Percentiles rank a stretch among this genome's conserved stretches.
Evolutionary conservation across 352 stramenopile species (phyloP).

Genomic region (Pythium aquatile): DNA sequence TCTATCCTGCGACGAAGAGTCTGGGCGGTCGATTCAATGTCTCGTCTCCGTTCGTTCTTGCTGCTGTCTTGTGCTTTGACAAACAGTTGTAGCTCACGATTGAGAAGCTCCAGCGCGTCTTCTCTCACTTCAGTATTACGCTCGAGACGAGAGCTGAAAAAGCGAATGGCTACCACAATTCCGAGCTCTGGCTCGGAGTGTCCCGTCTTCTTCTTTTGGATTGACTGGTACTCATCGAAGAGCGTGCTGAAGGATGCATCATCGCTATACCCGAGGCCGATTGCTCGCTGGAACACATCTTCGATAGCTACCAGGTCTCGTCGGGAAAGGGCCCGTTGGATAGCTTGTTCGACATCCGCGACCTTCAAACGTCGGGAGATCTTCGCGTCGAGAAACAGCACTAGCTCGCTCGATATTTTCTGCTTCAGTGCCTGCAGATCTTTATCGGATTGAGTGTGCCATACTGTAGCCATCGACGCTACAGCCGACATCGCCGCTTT

Average conservation of each 20-base stretch:
- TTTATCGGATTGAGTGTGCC: neutral
- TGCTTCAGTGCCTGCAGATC: slow-evolving; percentile 51
- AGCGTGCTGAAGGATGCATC: slow-evolving; percentile 36
- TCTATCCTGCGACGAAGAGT: slow-evolving; percentile 52
- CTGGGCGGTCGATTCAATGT: slow-evolving; percentile 45
- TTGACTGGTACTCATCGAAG: slow-evolving; percentile 46
- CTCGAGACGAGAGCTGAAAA: slow-evolving; percentile 50
- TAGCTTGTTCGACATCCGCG: slow-evolving; percentile 34
- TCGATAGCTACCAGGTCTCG: slow-evolving; percentile 42
- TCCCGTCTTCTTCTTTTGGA: slow-evolving; percentile 24
- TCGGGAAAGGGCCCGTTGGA: slow-evolving; percentile 34
- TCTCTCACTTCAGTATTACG: slow-evolving; percentile 56
- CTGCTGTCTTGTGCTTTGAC: slow-evolving; percentile 32
- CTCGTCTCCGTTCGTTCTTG: slow-evolving; percentile 22
- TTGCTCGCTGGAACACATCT: slow-evolving; percentile 49
- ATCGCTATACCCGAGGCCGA: slow-evolving; percentile 58
- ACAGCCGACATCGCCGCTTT: slow-evolving; percentile 4
- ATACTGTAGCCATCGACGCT: slow-evolving; percentile 6
- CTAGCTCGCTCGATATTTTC: slow-evolving; percentile 28
- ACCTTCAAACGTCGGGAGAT: slow-evolving; percentile 45
- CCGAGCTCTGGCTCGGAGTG: slow-evolving; percentile 28
- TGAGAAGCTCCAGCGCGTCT: slow-evolving; percentile 54
- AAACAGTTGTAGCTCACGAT: slow-evolving; percentile 53
- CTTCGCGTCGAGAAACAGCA: slow-evolving; percentile 33
- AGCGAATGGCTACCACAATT: slow-evolving; percentile 52